These are phyloP conservation scores for Casuarina equisetifolia DNA, from an alignment of 306 rosid genomes.

Conservation along the genomic window DNA sequence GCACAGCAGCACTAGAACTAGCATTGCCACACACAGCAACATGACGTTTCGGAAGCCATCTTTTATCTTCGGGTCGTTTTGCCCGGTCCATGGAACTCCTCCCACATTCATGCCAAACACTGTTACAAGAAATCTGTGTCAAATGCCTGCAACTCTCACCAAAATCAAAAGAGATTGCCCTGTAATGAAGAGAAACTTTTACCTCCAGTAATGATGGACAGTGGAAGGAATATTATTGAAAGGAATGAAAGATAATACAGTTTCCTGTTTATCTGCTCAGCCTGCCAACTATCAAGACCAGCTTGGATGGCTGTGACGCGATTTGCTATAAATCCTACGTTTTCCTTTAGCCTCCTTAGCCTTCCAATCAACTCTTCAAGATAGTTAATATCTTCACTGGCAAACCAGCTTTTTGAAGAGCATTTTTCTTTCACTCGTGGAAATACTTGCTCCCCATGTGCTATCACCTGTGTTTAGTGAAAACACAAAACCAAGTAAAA, in stretches of 20 bases:
- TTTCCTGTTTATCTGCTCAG: constrained; percentile 89
- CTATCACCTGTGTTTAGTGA: constrained; percentile 59
- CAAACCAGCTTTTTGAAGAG: constrained; percentile 79
- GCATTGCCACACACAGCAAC: constrained; percentile 59
- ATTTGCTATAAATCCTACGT: constrained; percentile 89
- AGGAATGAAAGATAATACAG: constrained; percentile 90
- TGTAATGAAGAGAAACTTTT: constrained; percentile 13
- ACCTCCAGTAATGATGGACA: constrained; percentile 94
- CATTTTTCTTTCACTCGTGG: constrained; percentile 92
- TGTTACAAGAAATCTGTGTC: constrained; percentile 30
- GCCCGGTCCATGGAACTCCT: constrained; percentile 97
- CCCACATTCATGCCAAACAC: constrained; percentile 98
- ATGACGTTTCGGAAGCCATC: constrained; percentile 87
- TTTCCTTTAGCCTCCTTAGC: constrained; percentile 81
- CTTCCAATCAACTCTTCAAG: constrained; percentile 89
- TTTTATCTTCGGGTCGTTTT: constrained; percentile 46
- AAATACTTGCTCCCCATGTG: constrained; percentile 92
- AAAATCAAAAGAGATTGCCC: not conserved
- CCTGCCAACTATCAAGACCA: constrained; percentile 93
- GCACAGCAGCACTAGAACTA: constrained; percentile 68
- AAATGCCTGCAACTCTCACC: not conserved
- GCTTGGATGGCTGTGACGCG: constrained; percentile 91
- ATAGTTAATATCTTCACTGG: constrained; percentile 58
- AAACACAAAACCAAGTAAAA: constrained; percentile 23
- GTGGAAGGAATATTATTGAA: constrained; percentile 85